These are phyloP conservation scores for Hypoxylon sp. DNA, from an alignment of 2,329 filamentous ascomycete genomes.

Conservation along the genomic window DNA sequence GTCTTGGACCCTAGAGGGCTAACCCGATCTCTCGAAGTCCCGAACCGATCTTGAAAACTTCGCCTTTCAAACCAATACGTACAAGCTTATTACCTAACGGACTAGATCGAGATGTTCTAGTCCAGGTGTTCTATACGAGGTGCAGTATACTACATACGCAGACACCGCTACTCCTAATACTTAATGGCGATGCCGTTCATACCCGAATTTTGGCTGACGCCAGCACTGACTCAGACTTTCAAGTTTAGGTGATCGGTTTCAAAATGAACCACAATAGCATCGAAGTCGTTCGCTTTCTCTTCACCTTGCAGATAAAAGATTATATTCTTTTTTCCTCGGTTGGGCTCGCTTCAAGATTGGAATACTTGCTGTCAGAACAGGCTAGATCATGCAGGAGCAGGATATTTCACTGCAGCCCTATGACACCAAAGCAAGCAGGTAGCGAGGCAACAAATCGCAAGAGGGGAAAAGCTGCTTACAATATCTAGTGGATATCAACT, in stretches of 20 bases:
- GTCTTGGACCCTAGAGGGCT: not conserved
- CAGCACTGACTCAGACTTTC: constrained; percentile 18
- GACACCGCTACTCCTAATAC: not conserved
- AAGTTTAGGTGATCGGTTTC: constrained; percentile 12
- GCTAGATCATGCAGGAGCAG: not conserved
- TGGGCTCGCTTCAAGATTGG: not conserved
- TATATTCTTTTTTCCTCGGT: not conserved
- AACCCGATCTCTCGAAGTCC: not conserved
- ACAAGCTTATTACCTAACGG: not conserved
- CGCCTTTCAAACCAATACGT: not conserved
- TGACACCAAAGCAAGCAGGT: not conserved
- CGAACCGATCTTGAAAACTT: not conserved
- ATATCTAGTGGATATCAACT: not conserved
- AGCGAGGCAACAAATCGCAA: constrained; percentile 6
- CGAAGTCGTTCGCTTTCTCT: not conserved
- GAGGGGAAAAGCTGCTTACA: constrained; percentile 1
- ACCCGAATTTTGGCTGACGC: constrained; percentile 29
- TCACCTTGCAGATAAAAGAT: not conserved
- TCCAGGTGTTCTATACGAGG: not conserved
- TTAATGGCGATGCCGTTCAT: constrained; percentile 1
- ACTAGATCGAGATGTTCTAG: not conserved
- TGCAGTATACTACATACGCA: not conserved
- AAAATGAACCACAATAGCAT: not conserved
- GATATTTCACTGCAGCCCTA: not conserved
- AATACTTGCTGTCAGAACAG: not conserved